Conservation (phyloP, 352 stramenopile genomes). For the Aphanomyces stellatus region DNA sequence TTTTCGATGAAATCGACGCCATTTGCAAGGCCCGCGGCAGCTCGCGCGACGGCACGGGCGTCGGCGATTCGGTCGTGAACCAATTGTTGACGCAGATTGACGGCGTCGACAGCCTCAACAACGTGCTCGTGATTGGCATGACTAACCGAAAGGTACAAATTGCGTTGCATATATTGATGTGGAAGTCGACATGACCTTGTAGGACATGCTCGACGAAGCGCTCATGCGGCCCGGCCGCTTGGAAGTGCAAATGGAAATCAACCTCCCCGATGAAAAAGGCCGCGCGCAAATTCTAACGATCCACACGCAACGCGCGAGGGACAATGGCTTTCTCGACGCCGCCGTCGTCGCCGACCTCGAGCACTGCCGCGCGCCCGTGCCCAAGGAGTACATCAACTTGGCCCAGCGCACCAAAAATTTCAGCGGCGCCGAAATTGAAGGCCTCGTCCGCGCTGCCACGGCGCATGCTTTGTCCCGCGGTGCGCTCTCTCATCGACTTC, state of each 20-base stretch:
- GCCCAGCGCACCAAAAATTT: slow-evolving; percentile 98
- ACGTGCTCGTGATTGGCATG: slow-evolving; percentile 99
- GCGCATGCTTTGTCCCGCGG: slow-evolving; percentile 75
- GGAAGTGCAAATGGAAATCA: slow-evolving; percentile 99
- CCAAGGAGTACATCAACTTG: slow-evolving; percentile 81
- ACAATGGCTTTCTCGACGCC: slow-evolving; percentile 62
- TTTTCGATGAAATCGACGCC: slow-evolving; percentile 99
- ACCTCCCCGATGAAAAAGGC: slow-evolving; percentile 92
- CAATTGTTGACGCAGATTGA: slow-evolving; percentile 99
- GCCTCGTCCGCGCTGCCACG: slow-evolving; percentile 92
- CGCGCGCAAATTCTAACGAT: slow-evolving; percentile 98
- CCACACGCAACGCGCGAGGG: slow-evolving; percentile 87
- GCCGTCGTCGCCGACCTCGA: slow-evolving; percentile 72
- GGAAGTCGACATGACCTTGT: background rate
- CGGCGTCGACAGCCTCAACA: slow-evolving; percentile 98
- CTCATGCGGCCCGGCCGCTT: slow-evolving; percentile 97
- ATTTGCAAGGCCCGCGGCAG: slow-evolving; percentile 97
- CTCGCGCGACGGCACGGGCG: slow-evolving; percentile 90
- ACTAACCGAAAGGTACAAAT: slow-evolving; percentile 97
- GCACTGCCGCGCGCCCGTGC: slow-evolving; percentile 55
- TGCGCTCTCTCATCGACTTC: background rate
- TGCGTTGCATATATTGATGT: background rate
- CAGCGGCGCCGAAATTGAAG: slow-evolving; percentile 97
- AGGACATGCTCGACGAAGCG: slow-evolving; percentile 93
- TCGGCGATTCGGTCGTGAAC: slow-evolving; percentile 98